Evolutionary conservation across 2,329 filamentous ascomycete genomes (phyloP), one percentile per base, ranked within the genome.

Genomic region (Microdochium bolleyi): DNA sequence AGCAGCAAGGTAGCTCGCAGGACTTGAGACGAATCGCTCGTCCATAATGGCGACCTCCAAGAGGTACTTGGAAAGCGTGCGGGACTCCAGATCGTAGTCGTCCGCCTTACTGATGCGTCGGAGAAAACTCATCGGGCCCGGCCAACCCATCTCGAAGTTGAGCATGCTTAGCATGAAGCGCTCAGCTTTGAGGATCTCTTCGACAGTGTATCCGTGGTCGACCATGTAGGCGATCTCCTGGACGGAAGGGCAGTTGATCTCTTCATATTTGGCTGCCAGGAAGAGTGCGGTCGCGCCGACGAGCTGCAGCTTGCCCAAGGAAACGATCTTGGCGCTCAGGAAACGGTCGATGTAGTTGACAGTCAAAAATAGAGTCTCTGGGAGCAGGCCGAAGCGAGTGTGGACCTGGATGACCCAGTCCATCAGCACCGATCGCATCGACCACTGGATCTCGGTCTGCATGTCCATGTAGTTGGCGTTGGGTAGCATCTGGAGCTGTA

Each of bases 181-280:
- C 72, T 99, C 94, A 0, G 94, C 94, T 74, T 97, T 96, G 59
- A 97, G 80, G 53, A 99, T 92, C 73, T 97, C 94, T 53, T 96
- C 92, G 16, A 82, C 79, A 2, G 81, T 88, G 72, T 96, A 99
- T 52, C 90, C 91, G 46, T 85, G 82, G 66, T 99, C 94, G 41
- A 99, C 94, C 92, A 99, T 97, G 76, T 92, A 97, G 55, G 96
- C 88, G 63, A 99, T 95, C 75, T 99, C 94, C 56, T 88, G 82
- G 22, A 99, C 84, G 1, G 92, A 96, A 24, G 92, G 94, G 69
- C 92, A 96, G 71, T 96, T 95, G 75, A 99, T 96, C 73, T 99
- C 94, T 70, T 99, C 94, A 66, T 96, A 99, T 73, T 99, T 99
- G 61, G 94, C 89, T 13, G 94, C 94, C 55, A 99, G 86, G 62